Conservation (phyloP, 164 flowering plant genomes). For the Piper betle region DNA sequence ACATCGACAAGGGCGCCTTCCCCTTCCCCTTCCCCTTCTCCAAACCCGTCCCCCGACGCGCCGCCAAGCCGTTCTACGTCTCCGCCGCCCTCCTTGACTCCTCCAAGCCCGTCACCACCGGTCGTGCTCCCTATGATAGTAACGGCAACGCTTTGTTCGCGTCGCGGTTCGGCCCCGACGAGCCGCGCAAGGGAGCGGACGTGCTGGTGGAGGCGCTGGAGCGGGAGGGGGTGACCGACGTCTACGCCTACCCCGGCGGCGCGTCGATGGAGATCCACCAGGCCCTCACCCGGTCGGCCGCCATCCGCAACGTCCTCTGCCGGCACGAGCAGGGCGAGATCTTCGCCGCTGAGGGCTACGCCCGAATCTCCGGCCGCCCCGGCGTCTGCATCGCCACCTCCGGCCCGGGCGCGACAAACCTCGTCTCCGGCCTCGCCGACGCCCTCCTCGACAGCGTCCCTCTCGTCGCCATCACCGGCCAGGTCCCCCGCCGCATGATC, state of each 20-base stretch:
- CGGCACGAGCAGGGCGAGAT: slow-evolving; percentile 62
- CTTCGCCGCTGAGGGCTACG: slow-evolving; percentile 64
- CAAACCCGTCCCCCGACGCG: neutral
- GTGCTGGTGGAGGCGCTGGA: slow-evolving; percentile 62
- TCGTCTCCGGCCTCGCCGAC: slow-evolving; percentile 67
- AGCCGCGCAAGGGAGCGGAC: slow-evolving; percentile 52
- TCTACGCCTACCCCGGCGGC: slow-evolving; percentile 65
- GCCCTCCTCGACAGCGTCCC: slow-evolving; percentile 56
- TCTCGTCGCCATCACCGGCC: slow-evolving; percentile 55
- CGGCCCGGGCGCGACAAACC: slow-evolving; percentile 65
- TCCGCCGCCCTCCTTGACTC: slow-evolving; percentile 7
- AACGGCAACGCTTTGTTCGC: neutral
- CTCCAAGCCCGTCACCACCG: slow-evolving; percentile 3
- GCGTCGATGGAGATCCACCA: slow-evolving; percentile 70
- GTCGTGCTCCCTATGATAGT: neutral
- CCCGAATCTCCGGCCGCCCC: slow-evolving; percentile 38
- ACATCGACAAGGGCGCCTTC: no score
- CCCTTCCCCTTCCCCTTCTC: neutral
- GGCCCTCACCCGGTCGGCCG: slow-evolving; percentile 43
- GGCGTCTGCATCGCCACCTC: slow-evolving; percentile 73
- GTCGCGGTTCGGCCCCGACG: slow-evolving; percentile 30
- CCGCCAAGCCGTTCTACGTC: neutral
- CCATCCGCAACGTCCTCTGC: slow-evolving; percentile 35
- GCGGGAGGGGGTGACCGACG: slow-evolving; percentile 38
- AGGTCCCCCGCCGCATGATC: slow-evolving; percentile 54